phyloP scores from a whole-genome alignment of 1,284 basidiomycete species.

The Leccinum solheimii region DNA sequence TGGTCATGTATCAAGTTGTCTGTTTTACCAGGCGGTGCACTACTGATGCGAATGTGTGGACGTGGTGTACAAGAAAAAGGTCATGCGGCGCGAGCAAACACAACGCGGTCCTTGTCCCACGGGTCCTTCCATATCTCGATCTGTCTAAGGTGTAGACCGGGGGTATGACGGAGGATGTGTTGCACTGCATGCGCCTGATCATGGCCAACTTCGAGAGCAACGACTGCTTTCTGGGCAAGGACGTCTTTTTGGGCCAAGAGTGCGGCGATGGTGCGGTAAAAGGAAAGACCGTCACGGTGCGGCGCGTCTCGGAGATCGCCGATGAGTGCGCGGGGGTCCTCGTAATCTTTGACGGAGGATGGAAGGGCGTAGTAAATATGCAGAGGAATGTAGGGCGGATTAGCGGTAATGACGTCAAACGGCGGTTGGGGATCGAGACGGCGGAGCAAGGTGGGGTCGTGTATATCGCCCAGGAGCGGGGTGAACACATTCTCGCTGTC shows the following conservation, averaged over 20 bases:
- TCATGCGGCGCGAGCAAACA: constrained; percentile 46
- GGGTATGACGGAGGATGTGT: constrained; percentile 51
- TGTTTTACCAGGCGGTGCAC: constrained; percentile 20
- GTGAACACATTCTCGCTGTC: constrained; percentile 45
- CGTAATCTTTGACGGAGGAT: constrained; percentile 69
- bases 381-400: constrained; percentile 89
- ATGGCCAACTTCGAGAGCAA: constrained; percentile 82
- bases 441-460: constrained; percentile 39
- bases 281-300: constrained; percentile 60
- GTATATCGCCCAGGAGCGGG: constrained; percentile 49
- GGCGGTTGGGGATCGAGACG: constrained; percentile 38
- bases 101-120: constrained; percentile 68
- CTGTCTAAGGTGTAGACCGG: constrained; percentile 48
- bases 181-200: constrained; percentile 68
- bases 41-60: not conserved
- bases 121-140: constrained; percentile 78
- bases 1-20: constrained; percentile 7
- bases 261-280: constrained; percentile 73
- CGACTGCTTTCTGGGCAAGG: constrained; percentile 48
- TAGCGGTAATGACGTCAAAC: constrained; percentile 83
- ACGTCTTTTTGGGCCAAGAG: constrained; percentile 52
- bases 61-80: not conserved
- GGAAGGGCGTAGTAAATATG: constrained; percentile 66
- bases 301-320: constrained; percentile 54
- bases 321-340: constrained; percentile 79